Base-by-base conservation (phyloP, 371 early-diverging fungal genomes). In the Mortierella sp. region DNA sequence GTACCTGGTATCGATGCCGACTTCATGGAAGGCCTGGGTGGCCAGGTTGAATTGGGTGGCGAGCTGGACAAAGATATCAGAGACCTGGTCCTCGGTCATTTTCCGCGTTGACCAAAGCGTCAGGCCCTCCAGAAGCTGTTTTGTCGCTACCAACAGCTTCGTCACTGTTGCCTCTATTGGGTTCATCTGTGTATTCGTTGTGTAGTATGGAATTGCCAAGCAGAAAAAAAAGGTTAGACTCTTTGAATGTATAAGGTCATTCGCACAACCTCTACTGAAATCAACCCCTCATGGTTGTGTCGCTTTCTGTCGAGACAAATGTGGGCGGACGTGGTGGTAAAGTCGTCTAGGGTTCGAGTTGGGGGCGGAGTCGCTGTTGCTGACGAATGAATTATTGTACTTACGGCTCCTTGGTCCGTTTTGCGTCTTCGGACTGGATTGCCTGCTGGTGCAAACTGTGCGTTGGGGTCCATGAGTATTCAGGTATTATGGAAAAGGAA, bases 131-230 rank as follows among this genome's bases (percentile, higher is more conserved):
- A 92, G 76, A 22, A 92, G 74, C 61, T 85, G 83, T 70, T 91
- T 91, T 22, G 92, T 91, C 2, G 89, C 87, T 68, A 85, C 70
- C 29, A 92, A 65, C 29, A 92, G 73, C 63, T 83, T 76, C 10
- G 91, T 89, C 6, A 92, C 89, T n/a, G 87, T 86, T 39, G 79
- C 83, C 64, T 92, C 91, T 67, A 90, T 89, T 14, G 87, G 85
- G 44, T 81, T 81, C 86, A 87, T 82, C 90, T 90, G 66, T 14
- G 24, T n/a, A n/a, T n/a, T n/a, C n/a, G n/a, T n/a, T n/a, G n/a
- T n/a, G n/a, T n/a, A n/a, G n/a, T 8, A 22, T 22, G 22, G 39
- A 19, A 11, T 34, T 37, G 9, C 2, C 34, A 37, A 58, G 39
- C 37, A 10, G 3, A n/a, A 7, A 61, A 22, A 61, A 11, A 19